Evolutionary conservation across 805 yeast species (phyloP).

Genomic region (Candida suzukii): DNA sequence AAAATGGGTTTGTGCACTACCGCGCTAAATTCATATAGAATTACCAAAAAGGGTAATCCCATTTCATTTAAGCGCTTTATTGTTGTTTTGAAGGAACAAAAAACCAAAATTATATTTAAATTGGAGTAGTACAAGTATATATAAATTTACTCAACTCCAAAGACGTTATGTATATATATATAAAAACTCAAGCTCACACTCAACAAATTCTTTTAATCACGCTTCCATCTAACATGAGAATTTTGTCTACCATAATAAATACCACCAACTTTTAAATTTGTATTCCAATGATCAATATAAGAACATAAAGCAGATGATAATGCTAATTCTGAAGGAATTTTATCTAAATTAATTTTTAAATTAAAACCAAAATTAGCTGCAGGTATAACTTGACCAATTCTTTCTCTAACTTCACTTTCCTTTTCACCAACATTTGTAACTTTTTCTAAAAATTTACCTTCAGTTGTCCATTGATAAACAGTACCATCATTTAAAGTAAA

Average conservation of each 20-base stretch:
- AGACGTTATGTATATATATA: not conserved
- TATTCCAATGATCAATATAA: constrained; percentile 63
- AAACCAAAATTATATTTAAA: too few relatives aligned
- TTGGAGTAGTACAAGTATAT: too few relatives aligned
- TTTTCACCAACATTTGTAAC: constrained; percentile 56
- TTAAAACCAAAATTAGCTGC: constrained; percentile 50
- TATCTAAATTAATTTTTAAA: constrained; percentile 43
- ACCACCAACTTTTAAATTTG: constrained; percentile 55
- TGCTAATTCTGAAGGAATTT: constrained; percentile 53
- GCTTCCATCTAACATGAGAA: constrained; percentile 46
- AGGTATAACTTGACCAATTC: constrained; percentile 54
- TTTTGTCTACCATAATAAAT: constrained; percentile 50
- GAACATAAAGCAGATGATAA: constrained; percentile 53
- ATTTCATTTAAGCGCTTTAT: not conserved
- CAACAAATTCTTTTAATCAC: constrained; percentile 28
- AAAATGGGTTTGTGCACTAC: not conserved
- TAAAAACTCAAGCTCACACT: not conserved
- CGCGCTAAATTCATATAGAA: not conserved
- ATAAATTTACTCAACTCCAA: not conserved
- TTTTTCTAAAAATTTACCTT: constrained; percentile 50
- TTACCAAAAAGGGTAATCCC: not conserved
- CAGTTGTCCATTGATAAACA: constrained; percentile 60
- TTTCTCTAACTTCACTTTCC: constrained; percentile 55
- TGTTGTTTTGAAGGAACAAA: too few relatives aligned
- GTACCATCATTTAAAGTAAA: constrained; percentile 54